These are phyloP conservation scores for Dipodascus geniculatus DNA, from an alignment of 805 yeast species.

Conservation along the genomic window DNA sequence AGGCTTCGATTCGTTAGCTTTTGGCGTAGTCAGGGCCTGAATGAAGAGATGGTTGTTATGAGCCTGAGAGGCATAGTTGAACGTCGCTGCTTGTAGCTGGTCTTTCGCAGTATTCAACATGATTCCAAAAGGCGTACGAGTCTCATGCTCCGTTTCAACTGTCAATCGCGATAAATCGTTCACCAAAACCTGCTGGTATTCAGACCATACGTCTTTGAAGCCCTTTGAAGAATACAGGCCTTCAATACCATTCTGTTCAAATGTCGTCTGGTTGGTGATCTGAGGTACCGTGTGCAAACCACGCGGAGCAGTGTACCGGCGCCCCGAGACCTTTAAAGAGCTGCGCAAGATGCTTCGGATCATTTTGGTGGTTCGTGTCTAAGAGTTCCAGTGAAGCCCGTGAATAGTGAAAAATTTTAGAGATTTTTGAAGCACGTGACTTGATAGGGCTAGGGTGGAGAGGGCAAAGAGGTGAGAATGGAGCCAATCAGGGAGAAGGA, in stretches of 20 bases:
- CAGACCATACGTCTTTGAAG: constrained; percentile 65
- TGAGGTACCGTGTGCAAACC: constrained; percentile 53
- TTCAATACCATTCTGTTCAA: constrained; percentile 38
- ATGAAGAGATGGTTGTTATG: constrained; percentile 88
- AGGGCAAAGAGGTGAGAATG: background rate
- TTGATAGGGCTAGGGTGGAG: background rate
- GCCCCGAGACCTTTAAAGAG: background rate
- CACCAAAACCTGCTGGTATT: constrained; percentile 51
- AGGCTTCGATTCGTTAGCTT: constrained; percentile 13
- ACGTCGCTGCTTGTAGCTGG: constrained; percentile 54
- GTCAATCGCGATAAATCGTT: constrained; percentile 52
- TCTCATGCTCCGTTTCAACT: constrained; percentile 69
- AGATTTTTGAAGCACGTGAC: background rate
- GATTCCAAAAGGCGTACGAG: constrained; percentile 63
- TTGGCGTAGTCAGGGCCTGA: constrained; percentile 43
- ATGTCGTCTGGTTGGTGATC: constrained; percentile 32
- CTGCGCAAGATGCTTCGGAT: constrained; percentile 4
- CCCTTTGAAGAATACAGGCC: constrained; percentile 59
- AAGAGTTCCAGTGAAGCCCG: background rate
- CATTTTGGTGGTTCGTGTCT: constrained; percentile 3
- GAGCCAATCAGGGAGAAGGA: background rate
- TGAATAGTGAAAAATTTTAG: background rate
- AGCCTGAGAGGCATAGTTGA: constrained; percentile 82
- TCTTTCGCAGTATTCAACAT: constrained; percentile 49
- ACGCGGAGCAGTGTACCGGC: no score